These are phyloP conservation scores for Hyaloscypha hepaticicola DNA, from an alignment of 495 filamentous ascomycete species.

Conservation along the genomic window DNA sequence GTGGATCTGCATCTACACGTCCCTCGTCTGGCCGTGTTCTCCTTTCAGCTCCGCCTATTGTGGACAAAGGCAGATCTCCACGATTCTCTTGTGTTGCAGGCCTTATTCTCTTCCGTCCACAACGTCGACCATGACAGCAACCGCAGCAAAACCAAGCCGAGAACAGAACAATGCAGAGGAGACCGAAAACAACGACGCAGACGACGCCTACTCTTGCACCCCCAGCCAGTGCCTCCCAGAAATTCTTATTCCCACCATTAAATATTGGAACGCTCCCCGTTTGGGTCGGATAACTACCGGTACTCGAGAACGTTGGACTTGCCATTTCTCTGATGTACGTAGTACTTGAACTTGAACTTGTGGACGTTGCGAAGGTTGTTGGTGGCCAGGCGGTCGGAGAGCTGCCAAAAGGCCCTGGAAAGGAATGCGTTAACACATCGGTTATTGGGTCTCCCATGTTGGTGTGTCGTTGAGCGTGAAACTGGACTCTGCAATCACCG, in stretches of 20 bases:
- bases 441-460: not conserved
- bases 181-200: not conserved
- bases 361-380: not conserved
- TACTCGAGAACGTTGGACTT: not conserved
- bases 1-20: constrained; percentile 4
- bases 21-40: not conserved
- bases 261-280: not conserved
- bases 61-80: not conserved
- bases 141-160: constrained; percentile 24
- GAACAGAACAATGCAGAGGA: constrained; percentile 5
- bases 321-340: too few relatives aligned
- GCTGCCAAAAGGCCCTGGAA: too few relatives aligned
- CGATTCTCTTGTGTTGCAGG: not conserved
- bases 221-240: not conserved
- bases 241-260: not conserved
- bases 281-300: not conserved
- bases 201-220: constrained; percentile 4
- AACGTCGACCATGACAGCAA: constrained; percentile 10
- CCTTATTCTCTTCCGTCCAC: not conserved
- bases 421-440: not conserved
- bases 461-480: not conserved
- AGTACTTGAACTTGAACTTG: not conserved
- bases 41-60: not conserved
- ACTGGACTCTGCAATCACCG: not conserved
- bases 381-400: not conserved